Evolutionary conservation across 768 basidiomycete genomes (phyloP), one percentile per base, ranked within the genome.

Genomic region (Terana coerulea): DNA sequence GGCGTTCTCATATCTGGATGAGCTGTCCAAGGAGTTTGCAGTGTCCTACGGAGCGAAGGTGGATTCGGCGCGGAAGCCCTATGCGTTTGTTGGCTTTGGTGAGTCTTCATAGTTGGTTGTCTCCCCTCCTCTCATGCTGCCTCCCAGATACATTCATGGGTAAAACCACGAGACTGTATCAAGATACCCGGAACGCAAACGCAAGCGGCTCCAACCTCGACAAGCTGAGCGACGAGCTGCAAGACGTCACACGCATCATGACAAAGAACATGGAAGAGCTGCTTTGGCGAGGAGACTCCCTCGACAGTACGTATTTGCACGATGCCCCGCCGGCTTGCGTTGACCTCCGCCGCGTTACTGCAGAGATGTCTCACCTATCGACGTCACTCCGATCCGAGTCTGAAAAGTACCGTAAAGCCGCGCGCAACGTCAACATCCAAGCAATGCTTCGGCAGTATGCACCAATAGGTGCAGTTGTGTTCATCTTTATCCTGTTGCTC

Each of bases 181-280:
- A 84, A 58, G 97, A 99, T 68, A 92, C 95, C 40, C 81, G 95
- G 58, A 91, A 91, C 42, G 88, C 88, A 19, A 82, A 69, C 53
- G 30, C 45, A 17, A 84, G 87, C 19, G 62, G 75, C 50, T 86
- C 83, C 11, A 79, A 80, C 48, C 68, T 99, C 49, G 92, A 94
- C 67, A 87, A 78, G 69, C 75, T 99, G 40, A 98, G 98, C 63
- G 94, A 93, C 62, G 95, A 99, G 59, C 74, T 99, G 31, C 93
- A 97, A 65, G 97, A 99, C 64, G 97, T 99, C 53, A 98, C 97
- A 43, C 77, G 92, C 58, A 98, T 99, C 69, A 98, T 99, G 97
- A 98, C 97, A 8, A 98, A 99, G 75, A 98, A 99, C 64, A 99
- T 99, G 95, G 97, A 99, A 70, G 97, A 99, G 69, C 73, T 99